Conservation (phyloP, 2,329 filamentous ascomycete species). For the Diaporthe citrichinensis region DNA sequence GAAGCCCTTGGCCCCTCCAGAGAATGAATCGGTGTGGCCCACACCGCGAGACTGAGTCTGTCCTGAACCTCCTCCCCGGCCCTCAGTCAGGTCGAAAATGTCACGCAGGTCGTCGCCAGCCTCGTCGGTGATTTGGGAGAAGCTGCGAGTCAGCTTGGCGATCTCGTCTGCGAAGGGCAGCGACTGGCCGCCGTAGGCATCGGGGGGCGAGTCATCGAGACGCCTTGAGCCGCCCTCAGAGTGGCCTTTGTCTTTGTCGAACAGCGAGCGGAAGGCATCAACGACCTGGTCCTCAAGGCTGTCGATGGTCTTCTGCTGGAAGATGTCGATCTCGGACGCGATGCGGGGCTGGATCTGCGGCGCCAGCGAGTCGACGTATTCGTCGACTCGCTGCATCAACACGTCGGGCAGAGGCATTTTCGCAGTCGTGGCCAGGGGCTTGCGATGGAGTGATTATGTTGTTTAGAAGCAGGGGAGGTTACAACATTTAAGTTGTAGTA, state of each 20-base stretch:
- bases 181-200: constrained; percentile 57
- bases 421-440: background rate
- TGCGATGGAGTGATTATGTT: background rate
- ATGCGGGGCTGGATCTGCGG: constrained; percentile 63
- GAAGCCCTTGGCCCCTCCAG: constrained; percentile 49
- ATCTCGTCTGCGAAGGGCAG: constrained; percentile 63
- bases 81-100: constrained; percentile 60
- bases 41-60: constrained; percentile 48
- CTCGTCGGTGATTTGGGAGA: constrained; percentile 56
- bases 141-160: constrained; percentile 56
- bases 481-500: background rate
- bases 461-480: background rate
- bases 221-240: constrained; percentile 43
- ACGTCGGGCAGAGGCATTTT: constrained; percentile 19
- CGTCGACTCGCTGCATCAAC: constrained; percentile 50
- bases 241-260: constrained; percentile 52
- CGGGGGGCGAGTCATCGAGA: constrained; percentile 54
- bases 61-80: constrained; percentile 35
- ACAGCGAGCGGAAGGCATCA: constrained; percentile 60
- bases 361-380: constrained; percentile 62
- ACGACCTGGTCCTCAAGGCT: constrained; percentile 60
- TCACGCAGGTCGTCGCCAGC: constrained; percentile 59
- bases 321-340: constrained; percentile 58
- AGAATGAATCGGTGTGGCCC: constrained; percentile 44
- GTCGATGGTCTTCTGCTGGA: constrained; percentile 62